Evolutionary conservation across 148 eudicot genomes (phyloP).

Genomic region (Bassia scoparia): DNA sequence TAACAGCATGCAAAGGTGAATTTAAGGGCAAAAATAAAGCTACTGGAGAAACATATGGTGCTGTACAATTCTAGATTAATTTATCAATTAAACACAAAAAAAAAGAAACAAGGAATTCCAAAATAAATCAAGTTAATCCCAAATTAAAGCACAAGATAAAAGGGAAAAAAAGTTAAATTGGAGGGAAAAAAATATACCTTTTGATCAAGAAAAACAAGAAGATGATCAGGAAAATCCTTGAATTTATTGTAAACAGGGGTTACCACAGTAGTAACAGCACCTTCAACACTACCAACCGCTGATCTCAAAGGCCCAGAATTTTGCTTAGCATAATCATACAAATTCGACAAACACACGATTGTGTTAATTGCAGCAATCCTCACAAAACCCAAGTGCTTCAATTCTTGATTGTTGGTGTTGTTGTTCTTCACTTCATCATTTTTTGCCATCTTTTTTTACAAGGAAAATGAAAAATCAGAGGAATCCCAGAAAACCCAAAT

Average conservation of each 20-base stretch:
- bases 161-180: background rate
- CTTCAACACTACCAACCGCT: slow-evolving; percentile 33
- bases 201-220: slow-evolving; percentile 42
- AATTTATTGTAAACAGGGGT: slow-evolving; percentile 36
- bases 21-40: too few species aligned
- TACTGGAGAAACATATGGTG: too few species aligned
- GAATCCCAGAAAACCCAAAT: slow-evolving; percentile 4
- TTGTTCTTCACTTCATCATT: slow-evolving; percentile 23
- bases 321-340: slow-evolving; percentile 47
- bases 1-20: too few species aligned
- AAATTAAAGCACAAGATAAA: background rate
- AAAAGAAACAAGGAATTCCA: background rate
- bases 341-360: slow-evolving; percentile 27
- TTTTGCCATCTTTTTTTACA: slow-evolving; percentile 24
- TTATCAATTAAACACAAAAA: background rate
- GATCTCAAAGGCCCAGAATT: slow-evolving; percentile 45
- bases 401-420: slow-evolving; percentile 12
- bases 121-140: background rate
- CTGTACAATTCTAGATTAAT: too few species aligned
- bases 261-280: slow-evolving; percentile 36
- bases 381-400: slow-evolving; percentile 48
- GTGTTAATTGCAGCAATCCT: slow-evolving; percentile 35
- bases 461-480: background rate
- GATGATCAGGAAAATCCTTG: slow-evolving; percentile 35
- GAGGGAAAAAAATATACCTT: slow-evolving; percentile 30